phyloP scores from a whole-genome alignment of 768 basidiomycete species.

The Pilatotrama ljubarskyi region DNA sequence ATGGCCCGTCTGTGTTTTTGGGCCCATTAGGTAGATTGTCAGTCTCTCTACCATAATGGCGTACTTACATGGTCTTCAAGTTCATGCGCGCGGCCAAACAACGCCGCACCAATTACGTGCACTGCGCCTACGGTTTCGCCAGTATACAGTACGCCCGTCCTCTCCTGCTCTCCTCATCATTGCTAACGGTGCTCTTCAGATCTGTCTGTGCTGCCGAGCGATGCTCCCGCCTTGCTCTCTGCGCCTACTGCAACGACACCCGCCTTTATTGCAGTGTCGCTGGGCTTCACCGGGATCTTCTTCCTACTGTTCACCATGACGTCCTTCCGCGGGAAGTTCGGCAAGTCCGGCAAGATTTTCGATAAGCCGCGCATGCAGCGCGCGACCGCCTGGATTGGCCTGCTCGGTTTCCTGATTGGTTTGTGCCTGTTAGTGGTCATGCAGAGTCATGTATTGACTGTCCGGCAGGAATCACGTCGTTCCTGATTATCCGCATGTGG shows the following conservation, averaged over 20 bases:
- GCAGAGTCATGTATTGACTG: not conserved
- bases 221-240: slow-evolving; percentile 55
- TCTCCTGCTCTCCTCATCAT: not conserved
- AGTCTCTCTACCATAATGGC: slow-evolving; percentile 1
- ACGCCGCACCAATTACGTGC: slow-evolving; percentile 54
- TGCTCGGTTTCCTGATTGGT: slow-evolving; percentile 78
- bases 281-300: slow-evolving; percentile 60
- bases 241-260: slow-evolving; percentile 64
- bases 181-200: slow-evolving; percentile 42
- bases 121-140: slow-evolving; percentile 56
- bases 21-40: slow-evolving; percentile 60
- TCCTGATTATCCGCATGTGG: slow-evolving; percentile 76
- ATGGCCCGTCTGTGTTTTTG: slow-evolving; percentile 69
- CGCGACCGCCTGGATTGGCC: slow-evolving; percentile 70
- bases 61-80: slow-evolving; percentile 41
- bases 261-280: slow-evolving; percentile 60
- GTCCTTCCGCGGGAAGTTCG: slow-evolving; percentile 66
- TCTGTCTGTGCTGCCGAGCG: slow-evolving; percentile 58
- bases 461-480: slow-evolving; percentile 59
- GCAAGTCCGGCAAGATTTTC: slow-evolving; percentile 47
- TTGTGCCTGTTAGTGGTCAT: slow-evolving; percentile 17
- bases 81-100: slow-evolving; percentile 59
- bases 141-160: slow-evolving; percentile 52
- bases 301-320: slow-evolving; percentile 65
- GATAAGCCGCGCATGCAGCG: slow-evolving; percentile 61